These are phyloP conservation scores for Colletotrichum gigasporum DNA, from an alignment of 2,329 filamentous ascomycete species.

Conservation along the genomic window DNA sequence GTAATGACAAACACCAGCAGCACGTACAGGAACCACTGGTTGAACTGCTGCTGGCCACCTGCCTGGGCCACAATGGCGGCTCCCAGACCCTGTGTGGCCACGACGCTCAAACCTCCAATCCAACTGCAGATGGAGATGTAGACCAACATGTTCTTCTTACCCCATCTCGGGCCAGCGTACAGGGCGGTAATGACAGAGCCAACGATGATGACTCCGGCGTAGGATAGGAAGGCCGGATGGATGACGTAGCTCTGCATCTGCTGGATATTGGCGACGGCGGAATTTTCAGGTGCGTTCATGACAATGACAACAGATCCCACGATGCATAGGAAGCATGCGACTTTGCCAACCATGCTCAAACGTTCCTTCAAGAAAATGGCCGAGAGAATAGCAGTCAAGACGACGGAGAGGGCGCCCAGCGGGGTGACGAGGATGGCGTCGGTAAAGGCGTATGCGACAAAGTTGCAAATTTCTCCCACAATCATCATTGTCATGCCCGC, in stretches of 20 bases:
- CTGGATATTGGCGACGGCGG: conserved; percentile 86
- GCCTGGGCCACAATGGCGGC: conserved; percentile 90
- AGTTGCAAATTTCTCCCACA: conserved; percentile 94
- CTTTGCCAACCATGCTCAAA: conserved; percentile 93
- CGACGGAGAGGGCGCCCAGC: conserved; percentile 88
- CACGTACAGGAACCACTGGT: conserved; percentile 97
- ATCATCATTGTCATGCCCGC: conserved; percentile 96
- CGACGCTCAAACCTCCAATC: conserved; percentile 92
- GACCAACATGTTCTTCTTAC: conserved; percentile 97
- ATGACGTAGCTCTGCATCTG: conserved; percentile 92
- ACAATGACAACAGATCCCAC: conserved; percentile 93
- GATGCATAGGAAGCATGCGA: conserved; percentile 95
- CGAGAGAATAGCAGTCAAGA: conserved; percentile 89
- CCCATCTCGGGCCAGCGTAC: conserved; percentile 87
- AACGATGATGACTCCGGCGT: conserved; percentile 83
- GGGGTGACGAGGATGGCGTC: conserved; percentile 96
- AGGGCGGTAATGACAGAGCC: conserved; percentile 77
- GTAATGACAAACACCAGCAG: conserved; percentile 87
- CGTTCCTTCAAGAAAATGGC: conserved; percentile 97
- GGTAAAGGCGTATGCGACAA: conserved; percentile 95
- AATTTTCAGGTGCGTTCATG: conserved; percentile 88
- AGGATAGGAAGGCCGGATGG: conserved; percentile 84
- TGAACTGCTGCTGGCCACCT: conserved; percentile 85
- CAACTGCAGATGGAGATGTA: conserved; percentile 97
- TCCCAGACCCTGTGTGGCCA: conserved; percentile 92